phyloP scores from a whole-genome alignment of 2,329 filamentous ascomycete species.

The Fusarium sp. region DNA sequence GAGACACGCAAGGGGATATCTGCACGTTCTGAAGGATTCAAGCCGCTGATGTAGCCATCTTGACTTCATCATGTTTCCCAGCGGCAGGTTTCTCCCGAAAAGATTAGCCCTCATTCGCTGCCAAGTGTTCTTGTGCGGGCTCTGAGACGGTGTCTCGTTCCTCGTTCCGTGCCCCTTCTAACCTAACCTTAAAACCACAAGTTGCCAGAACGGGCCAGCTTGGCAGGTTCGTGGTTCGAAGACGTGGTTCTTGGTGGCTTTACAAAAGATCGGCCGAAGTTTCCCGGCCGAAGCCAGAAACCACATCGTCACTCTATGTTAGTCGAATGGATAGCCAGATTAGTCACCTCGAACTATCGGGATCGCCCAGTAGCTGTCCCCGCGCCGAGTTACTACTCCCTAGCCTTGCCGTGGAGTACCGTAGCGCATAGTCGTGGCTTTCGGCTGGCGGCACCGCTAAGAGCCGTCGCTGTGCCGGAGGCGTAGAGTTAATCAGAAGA shows the following conservation, averaged over 20 bases:
- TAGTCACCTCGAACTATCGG: slow-evolving; percentile 12
- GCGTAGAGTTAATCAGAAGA: slow-evolving; percentile 5
- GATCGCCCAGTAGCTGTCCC: background rate
- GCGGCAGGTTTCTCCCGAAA: slow-evolving; percentile 27
- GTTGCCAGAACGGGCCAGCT: background rate
- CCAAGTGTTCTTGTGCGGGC: slow-evolving; percentile 7
- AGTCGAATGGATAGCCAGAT: background rate
- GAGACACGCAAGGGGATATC: background rate
- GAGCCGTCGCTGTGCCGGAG: slow-evolving; percentile 13
- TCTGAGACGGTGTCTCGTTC: slow-evolving; percentile 9
- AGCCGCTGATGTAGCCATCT: slow-evolving; percentile 32
- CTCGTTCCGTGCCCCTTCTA: background rate
- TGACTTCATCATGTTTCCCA: slow-evolving; percentile 18
- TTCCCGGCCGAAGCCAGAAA: slow-evolving; percentile 5
- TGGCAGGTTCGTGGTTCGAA: background rate
- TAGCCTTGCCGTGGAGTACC: background rate
- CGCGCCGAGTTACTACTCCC: background rate
- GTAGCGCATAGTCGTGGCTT: slow-evolving; percentile 7
- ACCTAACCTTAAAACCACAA: background rate
- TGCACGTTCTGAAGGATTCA: slow-evolving; percentile 9
- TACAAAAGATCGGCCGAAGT: background rate
- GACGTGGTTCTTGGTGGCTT: background rate
- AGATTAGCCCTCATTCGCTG: slow-evolving; percentile 8
- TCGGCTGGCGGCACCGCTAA: slow-evolving; percentile 32
- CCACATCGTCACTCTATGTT: slow-evolving; percentile 3